phyloP scores from a whole-genome alignment of 2,329 filamentous ascomycete species.

The Cercospora sp. region DNA sequence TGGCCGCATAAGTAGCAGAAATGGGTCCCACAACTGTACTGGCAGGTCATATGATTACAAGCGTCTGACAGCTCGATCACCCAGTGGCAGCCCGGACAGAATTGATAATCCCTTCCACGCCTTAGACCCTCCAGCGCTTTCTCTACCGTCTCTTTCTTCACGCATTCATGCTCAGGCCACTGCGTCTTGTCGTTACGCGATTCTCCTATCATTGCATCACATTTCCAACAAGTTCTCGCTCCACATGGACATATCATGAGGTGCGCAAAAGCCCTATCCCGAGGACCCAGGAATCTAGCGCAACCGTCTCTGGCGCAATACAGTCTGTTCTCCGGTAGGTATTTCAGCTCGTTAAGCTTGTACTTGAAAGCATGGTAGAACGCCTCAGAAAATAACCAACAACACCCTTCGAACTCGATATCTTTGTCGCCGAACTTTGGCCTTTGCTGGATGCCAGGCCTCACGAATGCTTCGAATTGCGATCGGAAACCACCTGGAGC shows the following conservation, averaged over 20 bases:
- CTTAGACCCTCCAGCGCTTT: neutral
- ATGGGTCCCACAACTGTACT: neutral
- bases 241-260: neutral
- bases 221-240: neutral
- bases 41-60: neutral
- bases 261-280: neutral
- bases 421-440: neutral
- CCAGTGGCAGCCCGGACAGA: neutral
- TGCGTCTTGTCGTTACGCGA: neutral
- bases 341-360: neutral
- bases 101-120: neutral
- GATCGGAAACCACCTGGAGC: neutral
- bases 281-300: neutral
- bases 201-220: neutral
- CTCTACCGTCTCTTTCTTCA: neutral
- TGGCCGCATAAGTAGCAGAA: neutral
- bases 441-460: neutral
- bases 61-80: neutral
- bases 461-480: neutral
- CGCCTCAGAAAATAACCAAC: neutral
- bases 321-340: neutral
- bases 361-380: neutral
- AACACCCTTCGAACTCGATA: neutral
- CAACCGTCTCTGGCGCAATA: neutral
- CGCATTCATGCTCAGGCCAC: neutral